Evolutionary conservation across 768 basidiomycete species (phyloP), one percentile per base, ranked within the genome.

Genomic region (Tephrocybe rancida): DNA sequence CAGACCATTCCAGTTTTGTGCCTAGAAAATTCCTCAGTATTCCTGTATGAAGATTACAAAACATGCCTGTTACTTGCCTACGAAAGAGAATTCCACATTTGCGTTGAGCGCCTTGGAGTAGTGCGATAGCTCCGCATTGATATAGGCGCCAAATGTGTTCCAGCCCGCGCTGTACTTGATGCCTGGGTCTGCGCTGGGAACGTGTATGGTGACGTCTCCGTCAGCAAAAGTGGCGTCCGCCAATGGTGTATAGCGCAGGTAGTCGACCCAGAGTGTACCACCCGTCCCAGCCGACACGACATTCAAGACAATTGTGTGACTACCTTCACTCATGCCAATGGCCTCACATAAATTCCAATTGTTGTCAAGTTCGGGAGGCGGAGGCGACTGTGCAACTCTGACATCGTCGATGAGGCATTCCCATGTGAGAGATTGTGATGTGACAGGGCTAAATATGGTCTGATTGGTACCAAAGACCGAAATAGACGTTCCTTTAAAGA

Each of bases 1-100:
- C 50, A 10, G 29, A 16, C 50, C 50, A 51, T 4, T 22, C n/a
- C 9, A 53, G 35, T 30, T 41, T 29, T 3, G 44, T 53, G 37
- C 52, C 52, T 53, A 30, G 35, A 4, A 16, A 37, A 16, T 13
- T 37, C 14, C 4, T 13, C 16, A 16, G 35, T n/a, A n/a, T n/a
- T n/a, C n/a, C n/a, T n/a, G n/a, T n/a, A n/a, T n/a, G n/a, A n/a
- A n/a, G n/a, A n/a, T n/a, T n/a, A n/a, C n/a, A n/a, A n/a, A n/a
- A n/a, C n/a, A n/a, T n/a, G n/a, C n/a, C n/a, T n/a, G n/a, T n/a
- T n/a, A n/a, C 35, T 37, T 16, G n/a, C 35, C 35, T 37, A 37
- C 35, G 35, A 37, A 37, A 4, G 35, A 13, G 16, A 37, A 37
- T 16, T 37, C 35, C 35, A 37, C 35, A 16, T 37, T 37, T 16